Conservation (phyloP, 805 yeast genomes). For the Scheffersomyces coipomensis region DNA sequence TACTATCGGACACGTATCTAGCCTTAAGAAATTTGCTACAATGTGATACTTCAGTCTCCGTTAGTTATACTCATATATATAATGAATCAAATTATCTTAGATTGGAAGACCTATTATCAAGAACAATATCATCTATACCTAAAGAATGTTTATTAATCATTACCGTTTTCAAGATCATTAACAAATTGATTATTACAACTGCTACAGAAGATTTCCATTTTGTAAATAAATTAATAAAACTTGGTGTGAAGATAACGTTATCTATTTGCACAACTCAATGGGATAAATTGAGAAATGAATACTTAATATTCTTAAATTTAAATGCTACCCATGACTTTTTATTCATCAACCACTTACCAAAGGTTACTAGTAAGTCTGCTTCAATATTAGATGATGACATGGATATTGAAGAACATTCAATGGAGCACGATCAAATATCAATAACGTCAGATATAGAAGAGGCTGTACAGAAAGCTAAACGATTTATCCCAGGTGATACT, state of each 20-base stretch:
- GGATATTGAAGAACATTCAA: background rate
- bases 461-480: too few relatives aligned
- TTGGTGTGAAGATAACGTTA: constrained; percentile 36
- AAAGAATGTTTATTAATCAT: constrained; percentile 24
- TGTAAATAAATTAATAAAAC: constrained; percentile 34
- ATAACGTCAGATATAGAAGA: background rate
- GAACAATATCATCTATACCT: constrained; percentile 13
- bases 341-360: constrained; percentile 20
- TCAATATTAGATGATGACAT: background rate
- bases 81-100: constrained; percentile 14
- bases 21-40: constrained; percentile 20
- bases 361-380: constrained; percentile 4
- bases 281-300: constrained; percentile 41
- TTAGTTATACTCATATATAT: constrained; percentile 16
- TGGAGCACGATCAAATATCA: background rate
- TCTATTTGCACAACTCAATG: constrained; percentile 39
- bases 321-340: constrained; percentile 38
- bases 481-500: too few relatives aligned
- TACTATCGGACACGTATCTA: background rate
- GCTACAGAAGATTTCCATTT: constrained; percentile 38
- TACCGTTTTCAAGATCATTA: constrained; percentile 39
- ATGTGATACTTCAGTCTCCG: constrained; percentile 15
- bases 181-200: constrained; percentile 41
- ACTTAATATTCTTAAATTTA: constrained; percentile 45
- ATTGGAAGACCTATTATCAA: constrained; percentile 15